phyloP scores from a whole-genome alignment of 208 protist genomes.

The Crithidia fasciculata region DNA sequence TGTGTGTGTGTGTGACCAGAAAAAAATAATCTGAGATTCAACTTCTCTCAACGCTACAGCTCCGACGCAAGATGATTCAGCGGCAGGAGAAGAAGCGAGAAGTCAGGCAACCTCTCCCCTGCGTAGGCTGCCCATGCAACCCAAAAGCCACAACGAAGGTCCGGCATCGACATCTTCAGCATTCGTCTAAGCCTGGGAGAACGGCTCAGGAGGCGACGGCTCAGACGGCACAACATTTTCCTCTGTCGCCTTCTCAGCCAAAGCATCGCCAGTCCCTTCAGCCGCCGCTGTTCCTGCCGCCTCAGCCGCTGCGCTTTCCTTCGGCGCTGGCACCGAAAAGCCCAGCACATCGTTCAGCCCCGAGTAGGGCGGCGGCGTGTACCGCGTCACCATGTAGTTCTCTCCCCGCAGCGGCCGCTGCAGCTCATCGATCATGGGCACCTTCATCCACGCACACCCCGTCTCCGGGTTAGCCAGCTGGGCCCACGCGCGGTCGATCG shows the following conservation, averaged over 20 bases:
- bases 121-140: no score
- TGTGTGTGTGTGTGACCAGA: background rate
- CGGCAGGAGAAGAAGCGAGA: no score
- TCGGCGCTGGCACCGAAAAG: constrained; percentile 29
- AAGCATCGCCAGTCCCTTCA: background rate
- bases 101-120: no score
- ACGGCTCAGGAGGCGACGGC: no score
- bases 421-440: constrained; percentile 81
- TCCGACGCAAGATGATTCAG: no score
- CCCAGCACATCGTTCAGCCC: constrained; percentile 65
- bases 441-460: constrained; percentile 87
- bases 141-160: no score
- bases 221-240: background rate
- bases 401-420: constrained; percentile 83
- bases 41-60: background rate
- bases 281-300: background rate
- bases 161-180: no score
- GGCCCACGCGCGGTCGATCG: constrained; percentile 89
- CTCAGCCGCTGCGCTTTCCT: background rate
- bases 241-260: background rate
- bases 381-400: constrained; percentile 85
- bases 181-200: no score
- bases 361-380: constrained; percentile 87
- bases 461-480: constrained; percentile 80
- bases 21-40: background rate